These are phyloP conservation scores for Penicillium chermesinum DNA, from an alignment of 495 filamentous ascomycete species.

Conservation along the genomic window DNA sequence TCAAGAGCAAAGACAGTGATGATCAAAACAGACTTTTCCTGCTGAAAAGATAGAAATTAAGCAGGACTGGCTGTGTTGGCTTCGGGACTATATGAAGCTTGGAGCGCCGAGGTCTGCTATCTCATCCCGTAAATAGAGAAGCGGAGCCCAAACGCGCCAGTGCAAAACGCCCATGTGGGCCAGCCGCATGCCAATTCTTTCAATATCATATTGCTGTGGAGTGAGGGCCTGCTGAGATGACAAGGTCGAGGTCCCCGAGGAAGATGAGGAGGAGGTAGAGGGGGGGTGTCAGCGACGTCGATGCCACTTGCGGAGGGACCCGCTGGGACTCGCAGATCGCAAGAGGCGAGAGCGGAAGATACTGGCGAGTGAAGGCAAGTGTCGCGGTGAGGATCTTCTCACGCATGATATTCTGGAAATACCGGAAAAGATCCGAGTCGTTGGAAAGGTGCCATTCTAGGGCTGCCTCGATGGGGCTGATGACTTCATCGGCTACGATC, in stretches of 20 bases:
- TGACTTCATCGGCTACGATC: constrained; percentile 37
- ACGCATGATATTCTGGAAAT: constrained; percentile 30
- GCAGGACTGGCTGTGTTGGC: background rate
- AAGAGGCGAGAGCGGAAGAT: constrained; percentile 39
- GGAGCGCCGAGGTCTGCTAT: constrained; percentile 19
- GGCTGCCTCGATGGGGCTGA: constrained; percentile 31
- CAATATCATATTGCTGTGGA: constrained; percentile 45
- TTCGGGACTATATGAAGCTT: constrained; percentile 7
- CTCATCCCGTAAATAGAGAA: constrained; percentile 53
- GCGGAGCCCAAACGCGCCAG: constrained; percentile 79
- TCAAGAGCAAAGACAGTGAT: constrained; percentile 3
- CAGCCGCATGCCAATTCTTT: constrained; percentile 65
- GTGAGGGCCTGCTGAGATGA: constrained; percentile 15
- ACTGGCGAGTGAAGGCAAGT: constrained; percentile 28
- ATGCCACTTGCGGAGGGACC: constrained; percentile 15
- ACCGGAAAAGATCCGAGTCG: constrained; percentile 32
- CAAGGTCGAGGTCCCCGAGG: background rate
- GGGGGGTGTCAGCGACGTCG: constrained; percentile 3
- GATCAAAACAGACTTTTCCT: constrained; percentile 1
- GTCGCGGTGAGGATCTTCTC: constrained; percentile 35
- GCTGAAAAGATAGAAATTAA: constrained; percentile 5
- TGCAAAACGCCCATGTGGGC: constrained; percentile 77
- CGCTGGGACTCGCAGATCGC: constrained; percentile 46
- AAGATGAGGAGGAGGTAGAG: background rate
- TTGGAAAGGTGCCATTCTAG: constrained; percentile 37